Conservation (phyloP, 768 basidiomycete genomes). For the Suillus plorans region DNA sequence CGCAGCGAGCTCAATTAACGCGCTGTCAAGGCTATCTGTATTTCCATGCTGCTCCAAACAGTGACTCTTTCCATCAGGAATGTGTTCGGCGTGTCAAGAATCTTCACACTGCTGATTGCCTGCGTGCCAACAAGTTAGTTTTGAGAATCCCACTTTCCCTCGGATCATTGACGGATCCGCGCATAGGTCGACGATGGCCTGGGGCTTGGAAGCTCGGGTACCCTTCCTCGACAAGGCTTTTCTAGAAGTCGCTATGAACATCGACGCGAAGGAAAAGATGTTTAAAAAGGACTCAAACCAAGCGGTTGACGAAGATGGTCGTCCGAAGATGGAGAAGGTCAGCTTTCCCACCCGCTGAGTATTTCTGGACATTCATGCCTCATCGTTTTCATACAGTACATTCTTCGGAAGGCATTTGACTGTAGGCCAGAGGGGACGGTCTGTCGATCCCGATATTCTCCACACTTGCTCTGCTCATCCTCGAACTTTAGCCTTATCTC, state of each 20-base stretch:
- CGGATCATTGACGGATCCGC: conserved; percentile 8
- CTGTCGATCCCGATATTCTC: conserved; percentile 6
- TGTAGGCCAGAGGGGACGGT: conserved; percentile 77
- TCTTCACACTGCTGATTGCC: conserved; percentile 94
- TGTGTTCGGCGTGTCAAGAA: conserved; percentile 94
- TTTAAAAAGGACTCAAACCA: conserved; percentile 81
- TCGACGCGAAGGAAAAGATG: conserved; percentile 84
- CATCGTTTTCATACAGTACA: conserved; percentile 58
- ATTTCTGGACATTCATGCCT: background rate
- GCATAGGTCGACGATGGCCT: conserved; percentile 94
- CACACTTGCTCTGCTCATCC: background rate
- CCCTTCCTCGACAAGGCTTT: conserved; percentile 98
- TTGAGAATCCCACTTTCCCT: background rate
- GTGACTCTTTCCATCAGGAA: conserved; percentile 90
- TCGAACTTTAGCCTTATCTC: conserved; percentile 71
- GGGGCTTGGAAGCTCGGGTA: conserved; percentile 98
- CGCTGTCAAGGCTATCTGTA: conserved; percentile 82
- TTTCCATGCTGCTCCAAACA: conserved; percentile 96
- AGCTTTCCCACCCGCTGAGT: conserved; percentile 4
- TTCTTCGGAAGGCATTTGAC: conserved; percentile 95
- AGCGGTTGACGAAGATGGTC: conserved; percentile 78
- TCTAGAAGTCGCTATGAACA: conserved; percentile 90
- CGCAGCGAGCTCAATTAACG: conserved; percentile 10
- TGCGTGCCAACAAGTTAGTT: conserved; percentile 95
- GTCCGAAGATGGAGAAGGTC: conserved; percentile 96